These are phyloP conservation scores for Gracilaria caudata DNA, from an alignment of 23 red algal genomes.

Conservation along the genomic window DNA sequence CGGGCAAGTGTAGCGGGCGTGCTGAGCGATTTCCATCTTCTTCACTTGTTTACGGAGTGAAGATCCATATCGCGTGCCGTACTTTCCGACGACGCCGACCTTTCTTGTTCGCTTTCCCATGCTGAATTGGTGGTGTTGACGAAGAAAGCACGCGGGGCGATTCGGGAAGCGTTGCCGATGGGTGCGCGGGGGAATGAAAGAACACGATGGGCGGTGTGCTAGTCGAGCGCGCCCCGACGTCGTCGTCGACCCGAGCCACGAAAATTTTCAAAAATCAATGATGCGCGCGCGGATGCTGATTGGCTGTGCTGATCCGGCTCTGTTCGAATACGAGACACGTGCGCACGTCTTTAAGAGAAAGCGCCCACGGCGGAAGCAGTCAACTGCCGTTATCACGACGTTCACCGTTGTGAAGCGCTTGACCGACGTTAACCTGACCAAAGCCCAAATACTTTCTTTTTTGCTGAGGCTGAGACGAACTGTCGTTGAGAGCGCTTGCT, in stretches of 20 bases:
- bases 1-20: conserved; percentile 92
- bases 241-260: background rate
- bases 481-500: background rate
- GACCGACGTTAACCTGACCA: too few relatives aligned
- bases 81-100: conserved; percentile 98
- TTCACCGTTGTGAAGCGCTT: too few relatives aligned
- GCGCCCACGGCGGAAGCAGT: background rate
- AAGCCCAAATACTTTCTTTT: too few relatives aligned
- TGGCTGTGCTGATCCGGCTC: background rate
- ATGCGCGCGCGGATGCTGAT: background rate
- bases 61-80: conserved; percentile 98
- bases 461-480: background rate
- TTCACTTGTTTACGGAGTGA: conserved; percentile 96
- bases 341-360: background rate
- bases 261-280: conserved; percentile 19
- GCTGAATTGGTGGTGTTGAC: background rate
- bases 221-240: background rate
- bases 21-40: conserved; percentile 99
- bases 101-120: conserved; percentile 99
- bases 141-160: background rate
- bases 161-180: background rate
- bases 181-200: background rate
- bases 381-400: too few relatives aligned
- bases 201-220: background rate
- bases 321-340: background rate